Evolutionary conservation across 2,329 filamentous ascomycete genomes (phyloP), one percentile per base, ranked within the genome.

Genomic region (Tolypocladium amazonense): DNA sequence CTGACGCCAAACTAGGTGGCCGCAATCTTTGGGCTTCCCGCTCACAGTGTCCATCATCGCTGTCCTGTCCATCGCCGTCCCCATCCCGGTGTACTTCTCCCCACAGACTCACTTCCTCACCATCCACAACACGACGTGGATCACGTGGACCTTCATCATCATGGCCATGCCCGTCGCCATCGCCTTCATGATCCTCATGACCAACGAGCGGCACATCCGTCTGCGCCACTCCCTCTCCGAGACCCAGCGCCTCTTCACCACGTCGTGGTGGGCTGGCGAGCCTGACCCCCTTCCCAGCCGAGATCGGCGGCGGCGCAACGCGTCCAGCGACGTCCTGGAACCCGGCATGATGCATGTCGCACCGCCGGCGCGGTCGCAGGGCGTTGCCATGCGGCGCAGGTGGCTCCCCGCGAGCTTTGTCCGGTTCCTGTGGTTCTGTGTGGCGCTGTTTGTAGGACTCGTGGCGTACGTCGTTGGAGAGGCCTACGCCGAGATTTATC

Each of bases 151-250:
- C 0, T 88, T 88, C 70, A 76, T 86, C 67, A 84, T 85, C 66
- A 88, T 88, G 86, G 83, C 84, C 50, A 77, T 87, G 75, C 86
- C 86, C 2, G 83, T 88, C n/a, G 76, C 81, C 54, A 84, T 87
- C 60, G 85, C 86, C 23, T 85, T 87, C 67, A 72, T 79, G 60
- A 86, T 88, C 63, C 77, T 88, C 25, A 79, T 86, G 68, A 81
- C 79, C 39, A 83, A 86, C 61, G 83, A 87, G 71, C 81, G 86
- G 11, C 85, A 88, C 63, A 77, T 88, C 2, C 76, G 81, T 30
- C 77, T 86, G 27, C 81, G 84, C 20, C 78, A 85, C 63, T 80
- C 81, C 0, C 76, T 87, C 3, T 86, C 83, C 33, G 85, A 88
- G 66, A 88, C 85, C 7, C 86, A 87, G 70, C 82, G 84, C 65